Evolutionary conservation across 2,329 filamentous ascomycete genomes (phyloP).

Genomic region (Coniochaeta ligniaria): DNA sequence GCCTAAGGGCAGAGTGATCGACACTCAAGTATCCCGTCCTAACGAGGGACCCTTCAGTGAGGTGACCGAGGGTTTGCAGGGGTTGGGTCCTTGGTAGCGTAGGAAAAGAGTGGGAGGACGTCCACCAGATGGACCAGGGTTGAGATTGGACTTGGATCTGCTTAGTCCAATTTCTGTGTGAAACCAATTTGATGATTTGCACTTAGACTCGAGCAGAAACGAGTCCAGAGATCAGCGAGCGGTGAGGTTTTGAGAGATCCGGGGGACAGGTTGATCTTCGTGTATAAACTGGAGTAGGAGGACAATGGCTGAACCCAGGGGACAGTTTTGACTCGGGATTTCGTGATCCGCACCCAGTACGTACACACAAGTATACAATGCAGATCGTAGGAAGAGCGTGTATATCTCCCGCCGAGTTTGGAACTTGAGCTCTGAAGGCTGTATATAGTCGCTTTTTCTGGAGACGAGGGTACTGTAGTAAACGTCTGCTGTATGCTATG

Average conservation of each 20-base stretch:
- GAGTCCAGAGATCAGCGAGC: slow-evolving; percentile 10
- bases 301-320: background rate
- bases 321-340: background rate
- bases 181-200: background rate
- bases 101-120: background rate
- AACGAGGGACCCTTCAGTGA: slow-evolving; percentile 17
- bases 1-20: slow-evolving; percentile 47
- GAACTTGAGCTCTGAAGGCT: background rate
- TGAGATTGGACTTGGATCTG: background rate
- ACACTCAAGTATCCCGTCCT: slow-evolving; percentile 43
- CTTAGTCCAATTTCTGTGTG: background rate
- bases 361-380: background rate
- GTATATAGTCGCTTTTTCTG: background rate
- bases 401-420: background rate
- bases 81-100: slow-evolving; percentile 14
- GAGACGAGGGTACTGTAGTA: no score
- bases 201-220: slow-evolving; percentile 6
- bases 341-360: background rate
- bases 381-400: background rate
- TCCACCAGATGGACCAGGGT: slow-evolving; percentile 1
- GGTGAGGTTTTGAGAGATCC: slow-evolving; percentile 13
- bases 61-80: slow-evolving; percentile 34
- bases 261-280: background rate
- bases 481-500: no score
- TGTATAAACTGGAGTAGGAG: background rate